Base-by-base conservation (phyloP, 129 eudicot genomes). In the Saussurea involucrata region DNA sequence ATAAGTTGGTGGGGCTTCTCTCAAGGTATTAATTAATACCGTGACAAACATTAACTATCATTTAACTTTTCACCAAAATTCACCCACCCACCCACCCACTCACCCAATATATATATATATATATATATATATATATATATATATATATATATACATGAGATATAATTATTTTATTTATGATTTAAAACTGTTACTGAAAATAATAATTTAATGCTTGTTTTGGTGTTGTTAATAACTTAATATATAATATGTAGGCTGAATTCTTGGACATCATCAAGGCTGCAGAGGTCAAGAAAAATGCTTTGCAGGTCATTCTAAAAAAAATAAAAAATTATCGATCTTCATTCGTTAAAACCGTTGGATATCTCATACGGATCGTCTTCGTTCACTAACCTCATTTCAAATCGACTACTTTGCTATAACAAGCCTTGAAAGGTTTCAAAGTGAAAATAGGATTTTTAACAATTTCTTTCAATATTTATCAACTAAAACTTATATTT, bases 1-100 rank as follows among this genome's bases (percentile, higher is more conserved):
- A n/a, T n/a, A n/a, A n/a, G 96, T 90, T 69, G 89, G 95, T 20
- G 95, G 95, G 28, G 91, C 95, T 37, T 87, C 89, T 24, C 81
- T 89, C 12, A 89, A 90, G 95, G 90, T 87, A 42, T 42, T 28
- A 44, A 44, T 13, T 44, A 44, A 44, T 44, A 13, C n/a, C 57
- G 15, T 44, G 18, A 44, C 57, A 44, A 44, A 44, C 57, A 44
- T 44, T 44, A 44, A 44, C 15, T 44, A 44, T 44, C 57, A 44
- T 44, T 44, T 44, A 44, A 44, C 15, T 13, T 44, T 44, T 44
- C 18, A 44, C 57, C 18, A 34, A 34, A 7, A 34, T 34, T 34
- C 57, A 44, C 57, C 57, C 6, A 44, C 29, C 29, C 1, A 2
- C 1, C 29, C 57, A 44, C 57, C 57, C 6, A 44, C 29, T 3